Conservation (phyloP, 2,329 filamentous ascomycete species). For the Fusarium mexicanum region DNA sequence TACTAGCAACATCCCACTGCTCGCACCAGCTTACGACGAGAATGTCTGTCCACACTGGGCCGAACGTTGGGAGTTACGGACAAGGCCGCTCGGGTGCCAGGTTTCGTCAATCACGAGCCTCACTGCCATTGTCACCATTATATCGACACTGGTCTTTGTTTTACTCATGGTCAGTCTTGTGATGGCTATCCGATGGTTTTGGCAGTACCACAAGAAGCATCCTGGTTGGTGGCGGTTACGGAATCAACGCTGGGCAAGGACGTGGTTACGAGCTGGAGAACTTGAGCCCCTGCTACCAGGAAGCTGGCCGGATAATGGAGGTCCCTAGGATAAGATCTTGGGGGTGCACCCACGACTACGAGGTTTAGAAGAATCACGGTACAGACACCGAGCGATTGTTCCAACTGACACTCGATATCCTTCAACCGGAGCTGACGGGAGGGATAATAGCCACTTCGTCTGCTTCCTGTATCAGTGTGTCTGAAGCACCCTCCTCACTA, state of each 20-base stretch:
- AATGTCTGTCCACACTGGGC: constrained; percentile 63
- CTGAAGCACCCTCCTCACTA: constrained; percentile 52
- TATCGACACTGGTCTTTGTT: constrained; percentile 43
- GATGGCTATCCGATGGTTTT: constrained; percentile 33
- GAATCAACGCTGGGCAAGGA: constrained; percentile 24
- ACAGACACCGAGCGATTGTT: constrained; percentile 10
- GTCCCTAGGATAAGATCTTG: constrained; percentile 1
- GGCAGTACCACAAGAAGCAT: constrained; percentile 33
- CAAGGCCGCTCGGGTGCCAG: constrained; percentile 49
- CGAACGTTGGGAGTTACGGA: constrained; percentile 52
- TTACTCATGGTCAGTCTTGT: constrained; percentile 39
- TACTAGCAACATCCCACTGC: constrained; percentile 53
- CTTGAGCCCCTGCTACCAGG: constrained; percentile 45
- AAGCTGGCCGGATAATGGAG: constrained; percentile 1
- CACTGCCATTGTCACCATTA: constrained; percentile 42
- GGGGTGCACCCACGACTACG: constrained; percentile 13
- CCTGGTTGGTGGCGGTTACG: constrained; percentile 32
- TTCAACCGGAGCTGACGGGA: constrained; percentile 84
- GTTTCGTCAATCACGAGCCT: constrained; percentile 50
- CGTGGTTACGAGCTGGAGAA: constrained; percentile 38
- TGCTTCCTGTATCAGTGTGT: constrained; percentile 69
- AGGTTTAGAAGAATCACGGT: neutral
- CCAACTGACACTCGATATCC: constrained; percentile 21
- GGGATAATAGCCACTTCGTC: constrained; percentile 91
- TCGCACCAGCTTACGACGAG: constrained; percentile 61